These are phyloP conservation scores for Trichophyton equinum DNA, from an alignment of 2,329 filamentous ascomycete species.

Conservation along the genomic window DNA sequence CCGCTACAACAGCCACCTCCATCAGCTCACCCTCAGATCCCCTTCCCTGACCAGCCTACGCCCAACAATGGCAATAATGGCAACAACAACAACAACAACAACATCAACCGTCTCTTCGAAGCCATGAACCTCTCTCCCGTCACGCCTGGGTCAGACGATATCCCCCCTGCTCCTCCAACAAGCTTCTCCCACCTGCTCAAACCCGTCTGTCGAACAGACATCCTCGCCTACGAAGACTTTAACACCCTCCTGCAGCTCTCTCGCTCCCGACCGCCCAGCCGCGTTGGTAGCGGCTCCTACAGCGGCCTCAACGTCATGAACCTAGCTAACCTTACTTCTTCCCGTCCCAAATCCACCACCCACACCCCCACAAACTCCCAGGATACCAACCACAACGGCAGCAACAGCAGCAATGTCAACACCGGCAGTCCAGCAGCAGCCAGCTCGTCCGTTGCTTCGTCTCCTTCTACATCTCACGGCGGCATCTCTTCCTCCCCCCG, in stretches of 20 bases:
- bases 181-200: constrained; percentile 75
- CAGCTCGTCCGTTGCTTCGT: constrained; percentile 30
- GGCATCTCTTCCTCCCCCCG: constrained; percentile 28
- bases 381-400: background rate
- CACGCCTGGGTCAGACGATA: constrained; percentile 38
- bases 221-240: constrained; percentile 75
- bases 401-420: background rate
- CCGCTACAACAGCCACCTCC: constrained; percentile 54
- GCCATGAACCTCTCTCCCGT: constrained; percentile 41
- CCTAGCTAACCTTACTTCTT: constrained; percentile 33
- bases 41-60: constrained; percentile 42
- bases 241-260: constrained; percentile 59
- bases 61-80: constrained; percentile 26
- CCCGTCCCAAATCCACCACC: constrained; percentile 35
- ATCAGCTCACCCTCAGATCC: constrained; percentile 66
- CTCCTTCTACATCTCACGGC: constrained; percentile 24
- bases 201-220: constrained; percentile 69
- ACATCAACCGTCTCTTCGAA: constrained; percentile 48
- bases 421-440: constrained; percentile 34
- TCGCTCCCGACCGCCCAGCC: constrained; percentile 49
- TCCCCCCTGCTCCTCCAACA: constrained; percentile 50
- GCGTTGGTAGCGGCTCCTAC: constrained; percentile 60
- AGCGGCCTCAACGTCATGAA: constrained; percentile 50
- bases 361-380: constrained; percentile 45
- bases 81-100: constrained; percentile 19